A percentile compares a stretch with the other conserved stretches of the same genome.
phyloP scores from a whole-genome alignment of 2,329 filamentous ascomycete genomes.

The Cordyceps cateniannulata region DNA sequence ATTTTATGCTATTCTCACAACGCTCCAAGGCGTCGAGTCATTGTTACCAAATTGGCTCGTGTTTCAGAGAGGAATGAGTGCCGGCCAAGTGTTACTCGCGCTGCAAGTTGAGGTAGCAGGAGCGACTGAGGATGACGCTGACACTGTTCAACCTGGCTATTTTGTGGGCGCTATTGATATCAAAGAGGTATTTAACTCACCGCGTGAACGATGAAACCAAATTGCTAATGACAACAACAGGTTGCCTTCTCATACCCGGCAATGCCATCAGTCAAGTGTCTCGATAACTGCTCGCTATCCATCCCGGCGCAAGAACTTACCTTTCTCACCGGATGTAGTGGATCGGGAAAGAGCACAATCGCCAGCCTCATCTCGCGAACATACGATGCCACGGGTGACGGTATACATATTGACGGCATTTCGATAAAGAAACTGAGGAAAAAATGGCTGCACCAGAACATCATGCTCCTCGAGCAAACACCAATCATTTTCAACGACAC shows the following conservation, averaged over 20 bases:
- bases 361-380: slow-evolving; percentile 73
- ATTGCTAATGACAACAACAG: slow-evolving; percentile 36
- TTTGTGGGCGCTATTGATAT: slow-evolving; percentile 66
- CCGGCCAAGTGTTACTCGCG: slow-evolving; percentile 55
- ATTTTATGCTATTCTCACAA: slow-evolving; percentile 75
- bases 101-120: slow-evolving; percentile 29
- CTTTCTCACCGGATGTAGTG: slow-evolving; percentile 79
- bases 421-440: slow-evolving; percentile 56
- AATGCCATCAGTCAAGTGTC: slow-evolving; percentile 51
- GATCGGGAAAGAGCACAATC: slow-evolving; percentile 88
- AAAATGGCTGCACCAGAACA: slow-evolving; percentile 68
- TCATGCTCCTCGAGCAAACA: slow-evolving; percentile 77
- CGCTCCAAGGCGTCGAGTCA: slow-evolving; percentile 67
- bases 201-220: neutral
- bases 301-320: slow-evolving; percentile 68
- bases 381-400: slow-evolving; percentile 60
- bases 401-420: slow-evolving; percentile 62
- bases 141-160: slow-evolving; percentile 24
- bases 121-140: neutral
- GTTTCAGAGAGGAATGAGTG: slow-evolving; percentile 71
- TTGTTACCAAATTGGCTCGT: slow-evolving; percentile 72
- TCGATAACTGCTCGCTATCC: slow-evolving; percentile 57
- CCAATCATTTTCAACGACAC: slow-evolving; percentile 78
- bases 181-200: slow-evolving; percentile 47
- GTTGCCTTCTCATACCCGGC: slow-evolving; percentile 79